A percentile compares a stretch with the other conserved stretches of the same genome.
phyloP scores from a whole-genome alignment of 2,329 filamentous ascomycete species.

The Trichoderma sp. region DNA sequence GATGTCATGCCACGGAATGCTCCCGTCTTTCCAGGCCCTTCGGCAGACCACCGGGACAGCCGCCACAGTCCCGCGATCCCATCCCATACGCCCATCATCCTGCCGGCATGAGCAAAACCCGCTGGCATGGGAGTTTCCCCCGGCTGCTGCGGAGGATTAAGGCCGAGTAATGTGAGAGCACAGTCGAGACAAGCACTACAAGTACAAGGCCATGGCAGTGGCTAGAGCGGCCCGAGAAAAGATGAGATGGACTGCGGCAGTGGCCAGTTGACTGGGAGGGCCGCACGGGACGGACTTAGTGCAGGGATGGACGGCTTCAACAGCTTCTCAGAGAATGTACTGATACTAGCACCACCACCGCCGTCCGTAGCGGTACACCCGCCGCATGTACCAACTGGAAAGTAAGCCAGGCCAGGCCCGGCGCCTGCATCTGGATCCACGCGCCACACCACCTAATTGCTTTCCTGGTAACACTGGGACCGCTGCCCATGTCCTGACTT shows the following conservation, averaged over 20 bases:
- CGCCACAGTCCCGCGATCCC: background rate
- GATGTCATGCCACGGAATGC: background rate
- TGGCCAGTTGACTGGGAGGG: slow-evolving; percentile 5
- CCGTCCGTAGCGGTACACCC: background rate
- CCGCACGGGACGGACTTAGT: background rate
- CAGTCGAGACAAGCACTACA: background rate
- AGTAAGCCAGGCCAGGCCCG: background rate
- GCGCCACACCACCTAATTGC: slow-evolving; percentile 7
- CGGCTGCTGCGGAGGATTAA: background rate
- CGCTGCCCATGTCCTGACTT: background rate
- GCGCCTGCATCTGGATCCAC: slow-evolving; percentile 5
- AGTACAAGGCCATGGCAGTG: background rate
- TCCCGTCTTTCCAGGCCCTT: background rate
- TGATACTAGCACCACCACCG: too few species aligned
- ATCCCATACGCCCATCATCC: background rate
- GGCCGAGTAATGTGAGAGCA: background rate
- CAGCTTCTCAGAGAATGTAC: too few species aligned
- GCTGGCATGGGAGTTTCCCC: background rate
- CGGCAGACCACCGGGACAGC: background rate
- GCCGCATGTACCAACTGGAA: background rate
- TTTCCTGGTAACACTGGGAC: slow-evolving; percentile 6
- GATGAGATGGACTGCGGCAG: slow-evolving; percentile 13
- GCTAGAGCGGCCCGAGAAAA: slow-evolving; percentile 9
- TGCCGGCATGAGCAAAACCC: background rate
- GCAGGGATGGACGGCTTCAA: background rate